Conservation (phyloP, 2,329 filamentous ascomycete genomes). For the Aspergillus sojae region DNA sequence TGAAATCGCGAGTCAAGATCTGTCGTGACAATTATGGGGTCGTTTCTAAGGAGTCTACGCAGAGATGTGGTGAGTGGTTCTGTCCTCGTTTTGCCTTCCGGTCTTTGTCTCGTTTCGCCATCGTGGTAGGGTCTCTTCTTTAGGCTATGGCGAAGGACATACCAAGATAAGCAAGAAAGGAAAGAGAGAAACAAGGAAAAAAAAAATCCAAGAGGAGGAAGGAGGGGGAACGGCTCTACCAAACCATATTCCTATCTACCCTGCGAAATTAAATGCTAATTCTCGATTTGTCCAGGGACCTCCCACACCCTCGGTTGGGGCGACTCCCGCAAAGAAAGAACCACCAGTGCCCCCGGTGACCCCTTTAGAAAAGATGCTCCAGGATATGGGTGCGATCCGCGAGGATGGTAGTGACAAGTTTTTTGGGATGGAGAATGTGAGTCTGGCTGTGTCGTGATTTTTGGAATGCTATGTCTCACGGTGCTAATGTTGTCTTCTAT, state of each 20-base stretch:
- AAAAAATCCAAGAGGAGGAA: neutral
- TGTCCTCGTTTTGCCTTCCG: slow-evolving; percentile 3
- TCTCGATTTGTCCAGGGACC: slow-evolving; percentile 43
- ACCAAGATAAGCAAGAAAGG: neutral
- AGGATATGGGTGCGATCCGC: slow-evolving; percentile 77
- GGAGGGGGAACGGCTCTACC: too few species aligned
- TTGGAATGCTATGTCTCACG: neutral
- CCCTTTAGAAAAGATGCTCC: slow-evolving; percentile 73
- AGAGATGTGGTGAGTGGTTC: slow-evolving; percentile 40
- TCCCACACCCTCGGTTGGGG: slow-evolving; percentile 48
- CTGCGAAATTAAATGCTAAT: slow-evolving; percentile 21
- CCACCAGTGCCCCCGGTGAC: slow-evolving; percentile 59
- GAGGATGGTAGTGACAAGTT: slow-evolving; percentile 95
- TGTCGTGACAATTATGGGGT: slow-evolving; percentile 40
- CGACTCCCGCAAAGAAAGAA: slow-evolving; percentile 61
- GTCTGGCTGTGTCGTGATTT: slow-evolving; percentile 38
- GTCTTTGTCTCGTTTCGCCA: slow-evolving; percentile 6
- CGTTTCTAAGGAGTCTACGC: slow-evolving; percentile 44
- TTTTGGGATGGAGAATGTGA: slow-evolving; percentile 96
- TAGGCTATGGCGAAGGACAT: neutral
- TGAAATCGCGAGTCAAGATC: slow-evolving; percentile 24
- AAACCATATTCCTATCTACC: neutral
- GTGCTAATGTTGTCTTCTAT: slow-evolving; percentile 23
- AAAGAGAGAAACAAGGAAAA: neutral
- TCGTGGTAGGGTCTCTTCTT: neutral